Conservation (phyloP, 2,329 filamentous ascomycete species). For the Exophiala aquamarina region DNA sequence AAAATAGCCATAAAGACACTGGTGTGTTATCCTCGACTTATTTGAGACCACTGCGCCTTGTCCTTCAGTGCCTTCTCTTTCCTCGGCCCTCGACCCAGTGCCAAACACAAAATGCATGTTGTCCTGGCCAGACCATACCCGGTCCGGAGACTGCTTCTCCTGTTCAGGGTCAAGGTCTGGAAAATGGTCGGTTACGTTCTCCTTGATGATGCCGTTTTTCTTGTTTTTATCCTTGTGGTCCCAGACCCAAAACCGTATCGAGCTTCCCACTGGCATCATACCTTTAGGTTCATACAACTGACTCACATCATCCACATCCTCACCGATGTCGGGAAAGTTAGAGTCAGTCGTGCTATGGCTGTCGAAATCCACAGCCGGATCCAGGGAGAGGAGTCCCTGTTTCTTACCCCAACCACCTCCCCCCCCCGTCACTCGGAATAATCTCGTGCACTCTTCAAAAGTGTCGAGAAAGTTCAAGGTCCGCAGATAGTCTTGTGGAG, state of each 20-base stretch:
- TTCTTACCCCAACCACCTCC: constrained; percentile 30
- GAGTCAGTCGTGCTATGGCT: background rate
- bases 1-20: constrained; percentile 17
- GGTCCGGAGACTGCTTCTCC: background rate
- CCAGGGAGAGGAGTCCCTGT: constrained; percentile 27
- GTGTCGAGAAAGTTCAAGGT: background rate
- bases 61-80: too few relatives aligned
- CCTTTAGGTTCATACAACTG: constrained; percentile 4
- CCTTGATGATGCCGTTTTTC: background rate
- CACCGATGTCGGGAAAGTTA: constrained; percentile 9
- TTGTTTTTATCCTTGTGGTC: background rate
- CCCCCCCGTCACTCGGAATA: constrained; percentile 28
- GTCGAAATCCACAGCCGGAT: constrained; percentile 19
- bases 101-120: constrained; percentile 6
- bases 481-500: background rate
- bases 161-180: background rate
- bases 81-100: background rate
- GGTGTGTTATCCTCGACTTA: background rate
- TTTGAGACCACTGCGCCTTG: too few relatives aligned
- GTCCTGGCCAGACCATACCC: background rate
- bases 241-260: constrained; percentile 17
- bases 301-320: background rate
- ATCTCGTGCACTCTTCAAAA: constrained; percentile 13
- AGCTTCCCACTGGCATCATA: constrained; percentile 14
- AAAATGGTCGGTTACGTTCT: background rate